Evolutionary conservation across 2,329 filamentous ascomycete species (phyloP).

Genomic region (Talaromyces funiculosus): DNA sequence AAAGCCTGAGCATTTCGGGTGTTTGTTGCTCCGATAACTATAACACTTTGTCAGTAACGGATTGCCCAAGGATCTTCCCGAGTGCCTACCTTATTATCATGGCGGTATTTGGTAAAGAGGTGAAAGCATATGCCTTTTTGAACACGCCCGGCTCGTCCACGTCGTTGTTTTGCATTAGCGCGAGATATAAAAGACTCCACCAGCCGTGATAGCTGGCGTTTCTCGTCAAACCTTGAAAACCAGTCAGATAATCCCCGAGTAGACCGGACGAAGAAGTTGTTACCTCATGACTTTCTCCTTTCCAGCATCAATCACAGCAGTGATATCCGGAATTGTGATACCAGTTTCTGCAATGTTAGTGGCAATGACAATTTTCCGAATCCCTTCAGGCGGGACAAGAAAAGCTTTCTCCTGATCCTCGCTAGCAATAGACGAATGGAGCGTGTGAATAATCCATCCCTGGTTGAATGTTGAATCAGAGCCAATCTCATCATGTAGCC

Average conservation of each 20-base stretch:
- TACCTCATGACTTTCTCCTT: conserved; percentile 89
- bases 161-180: conserved; percentile 91
- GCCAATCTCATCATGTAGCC: conserved; percentile 76
- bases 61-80: neutral
- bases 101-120: conserved; percentile 82
- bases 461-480: conserved; percentile 69
- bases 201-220: conserved; percentile 79
- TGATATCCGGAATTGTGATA: conserved; percentile 97
- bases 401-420: conserved; percentile 96
- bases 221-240: conserved; percentile 72
- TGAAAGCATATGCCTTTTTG: conserved; percentile 95
- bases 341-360: conserved; percentile 98
- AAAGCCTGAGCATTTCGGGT: conserved; percentile 90
- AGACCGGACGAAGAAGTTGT: neutral
- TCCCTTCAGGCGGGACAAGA: conserved; percentile 70
- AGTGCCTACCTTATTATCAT: conserved; percentile 59
- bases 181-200: conserved; percentile 93
- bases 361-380: conserved; percentile 88
- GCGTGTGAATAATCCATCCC: conserved; percentile 78
- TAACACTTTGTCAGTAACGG: neutral
- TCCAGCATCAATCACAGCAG: conserved; percentile 91
- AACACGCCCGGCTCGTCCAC: conserved; percentile 89
- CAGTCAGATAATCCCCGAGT: conserved; percentile 9
- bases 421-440: conserved; percentile 92
- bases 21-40: conserved; percentile 87